Evolutionary conservation across 176 grass and related monocot species (phyloP).

Genomic region (Miscanthus lutarioriparius): DNA sequence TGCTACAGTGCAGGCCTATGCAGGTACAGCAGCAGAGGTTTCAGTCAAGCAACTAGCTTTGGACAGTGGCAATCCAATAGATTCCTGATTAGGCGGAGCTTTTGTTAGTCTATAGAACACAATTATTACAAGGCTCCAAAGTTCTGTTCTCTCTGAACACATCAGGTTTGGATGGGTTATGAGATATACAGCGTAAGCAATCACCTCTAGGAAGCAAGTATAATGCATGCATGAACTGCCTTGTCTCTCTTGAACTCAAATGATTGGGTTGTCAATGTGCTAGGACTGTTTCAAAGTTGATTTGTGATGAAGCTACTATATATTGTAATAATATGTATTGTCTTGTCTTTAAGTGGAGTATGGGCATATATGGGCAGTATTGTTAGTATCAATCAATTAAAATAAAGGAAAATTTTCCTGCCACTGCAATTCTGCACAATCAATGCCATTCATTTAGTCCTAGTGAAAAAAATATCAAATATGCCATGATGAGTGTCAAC

Average conservation of each 20-base stretch:
- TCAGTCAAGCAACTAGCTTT: conserved; percentile 44
- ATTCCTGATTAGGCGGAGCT: conserved; percentile 29
- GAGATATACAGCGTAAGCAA: not conserved
- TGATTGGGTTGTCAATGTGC: not conserved
- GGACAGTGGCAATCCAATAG: conserved; percentile 31
- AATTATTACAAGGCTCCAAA: conserved; percentile 23
- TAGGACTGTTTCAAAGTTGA: not conserved
- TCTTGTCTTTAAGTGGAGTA: not conserved
- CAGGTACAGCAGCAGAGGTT: conserved; percentile 17
- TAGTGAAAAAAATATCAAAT: not conserved
- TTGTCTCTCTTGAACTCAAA: not conserved
- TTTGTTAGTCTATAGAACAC: not conserved
- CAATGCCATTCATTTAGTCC: not conserved
- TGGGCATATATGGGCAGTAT: not conserved
- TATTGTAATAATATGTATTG: not conserved
- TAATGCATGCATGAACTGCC: not conserved
- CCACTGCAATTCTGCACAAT: not conserved
- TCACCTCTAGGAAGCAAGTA: not conserved
- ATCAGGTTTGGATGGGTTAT: conserved; percentile 23
- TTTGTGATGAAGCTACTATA: not conserved
- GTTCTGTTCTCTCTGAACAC: not conserved
- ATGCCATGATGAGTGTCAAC: not conserved
- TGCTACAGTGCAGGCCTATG: conserved; percentile 7
- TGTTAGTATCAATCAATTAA: not conserved
- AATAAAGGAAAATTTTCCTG: not conserved